These are phyloP conservation scores for Pythium dissimile DNA, from an alignment of 352 stramenopile species.

Conservation along the genomic window DNA sequence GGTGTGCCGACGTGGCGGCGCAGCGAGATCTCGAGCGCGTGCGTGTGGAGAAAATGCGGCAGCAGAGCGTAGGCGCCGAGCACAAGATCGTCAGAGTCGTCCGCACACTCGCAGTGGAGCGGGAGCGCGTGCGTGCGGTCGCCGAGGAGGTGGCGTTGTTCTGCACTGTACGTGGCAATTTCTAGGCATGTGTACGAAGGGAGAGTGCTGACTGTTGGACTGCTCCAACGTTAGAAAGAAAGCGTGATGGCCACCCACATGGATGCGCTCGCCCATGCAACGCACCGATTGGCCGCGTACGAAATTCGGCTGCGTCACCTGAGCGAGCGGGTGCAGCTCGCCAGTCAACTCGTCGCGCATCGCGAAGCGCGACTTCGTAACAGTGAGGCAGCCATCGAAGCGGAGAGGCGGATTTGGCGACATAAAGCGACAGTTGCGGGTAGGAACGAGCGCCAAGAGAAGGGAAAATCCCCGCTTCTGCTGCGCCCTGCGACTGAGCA, in stretches of 20 bases:
- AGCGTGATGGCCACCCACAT: slow-evolving; percentile 46
- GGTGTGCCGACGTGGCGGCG: slow-evolving; percentile 44
- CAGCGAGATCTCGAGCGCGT: slow-evolving; percentile 56
- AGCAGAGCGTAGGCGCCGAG: slow-evolving; percentile 26
- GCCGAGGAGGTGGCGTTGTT: slow-evolving; percentile 44
- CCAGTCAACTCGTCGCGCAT: slow-evolving; percentile 40
- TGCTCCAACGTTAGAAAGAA: too few species aligned
- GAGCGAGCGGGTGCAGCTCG: slow-evolving; percentile 39
- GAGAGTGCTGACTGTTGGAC: too few species aligned
- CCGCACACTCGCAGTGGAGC: slow-evolving; percentile 42
- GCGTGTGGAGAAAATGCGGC: slow-evolving; percentile 24
- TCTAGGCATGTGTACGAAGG: too few species aligned
- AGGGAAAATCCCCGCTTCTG: background rate
- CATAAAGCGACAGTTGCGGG: background rate
- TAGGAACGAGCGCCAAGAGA: slow-evolving; percentile 4
- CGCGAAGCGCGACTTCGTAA: slow-evolving; percentile 59
- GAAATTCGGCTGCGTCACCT: slow-evolving; percentile 34
- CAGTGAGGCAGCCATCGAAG: slow-evolving; percentile 56
- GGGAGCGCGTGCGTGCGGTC: slow-evolving; percentile 40
- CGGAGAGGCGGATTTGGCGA: slow-evolving; percentile 26
- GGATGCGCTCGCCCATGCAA: slow-evolving; percentile 30
- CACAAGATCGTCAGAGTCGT: slow-evolving; percentile 46
- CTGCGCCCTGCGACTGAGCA: slow-evolving; percentile 50
- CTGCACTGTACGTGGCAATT: slow-evolving; percentile 36
- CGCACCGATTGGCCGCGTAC: slow-evolving; percentile 32